Conservation (phyloP, 148 eudicot species). For the Talinum fruticosum region DNA sequence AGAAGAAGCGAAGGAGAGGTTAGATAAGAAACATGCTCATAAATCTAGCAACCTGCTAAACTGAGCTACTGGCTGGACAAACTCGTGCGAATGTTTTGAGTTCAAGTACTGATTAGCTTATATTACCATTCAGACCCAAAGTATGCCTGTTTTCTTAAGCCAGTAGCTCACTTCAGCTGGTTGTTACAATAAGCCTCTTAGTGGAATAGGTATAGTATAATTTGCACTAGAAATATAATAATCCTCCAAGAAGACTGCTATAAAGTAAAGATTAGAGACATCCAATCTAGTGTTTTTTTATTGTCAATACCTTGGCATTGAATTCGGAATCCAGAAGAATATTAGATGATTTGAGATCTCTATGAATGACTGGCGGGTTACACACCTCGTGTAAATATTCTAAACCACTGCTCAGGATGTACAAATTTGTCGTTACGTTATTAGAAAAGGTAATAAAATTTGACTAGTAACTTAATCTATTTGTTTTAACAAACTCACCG, state of each 20-base stretch:
- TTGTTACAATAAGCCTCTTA: not conserved
- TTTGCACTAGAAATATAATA: conserved; percentile 12
- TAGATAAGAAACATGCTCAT: not conserved
- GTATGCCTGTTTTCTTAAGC: not conserved
- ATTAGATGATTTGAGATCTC: conserved; percentile 87
- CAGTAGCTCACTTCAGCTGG: not conserved
- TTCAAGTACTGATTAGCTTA: not conserved
- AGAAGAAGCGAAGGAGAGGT: not conserved
- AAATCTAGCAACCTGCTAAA: not conserved
- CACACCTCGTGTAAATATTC: conserved; percentile 79
- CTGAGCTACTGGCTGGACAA: not conserved
- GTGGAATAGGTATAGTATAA: not conserved
- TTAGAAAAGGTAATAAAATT: not conserved
- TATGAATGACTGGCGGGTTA: conserved; percentile 71
- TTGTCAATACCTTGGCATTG: conserved; percentile 62
- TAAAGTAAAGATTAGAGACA: not conserved
- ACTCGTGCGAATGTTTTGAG: not conserved
- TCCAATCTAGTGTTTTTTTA: not conserved
- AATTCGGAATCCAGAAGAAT: conserved; percentile 66
- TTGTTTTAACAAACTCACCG: conserved; percentile 36
- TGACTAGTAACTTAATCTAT: not conserved
- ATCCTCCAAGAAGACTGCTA: not conserved
- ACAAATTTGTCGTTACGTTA: conserved; percentile 21
- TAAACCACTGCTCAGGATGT: conserved; percentile 54
- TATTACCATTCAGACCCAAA: not conserved